Evolutionary conservation across 2,329 filamentous ascomycete species (phyloP).

Genomic region (Fulvia fulva): DNA sequence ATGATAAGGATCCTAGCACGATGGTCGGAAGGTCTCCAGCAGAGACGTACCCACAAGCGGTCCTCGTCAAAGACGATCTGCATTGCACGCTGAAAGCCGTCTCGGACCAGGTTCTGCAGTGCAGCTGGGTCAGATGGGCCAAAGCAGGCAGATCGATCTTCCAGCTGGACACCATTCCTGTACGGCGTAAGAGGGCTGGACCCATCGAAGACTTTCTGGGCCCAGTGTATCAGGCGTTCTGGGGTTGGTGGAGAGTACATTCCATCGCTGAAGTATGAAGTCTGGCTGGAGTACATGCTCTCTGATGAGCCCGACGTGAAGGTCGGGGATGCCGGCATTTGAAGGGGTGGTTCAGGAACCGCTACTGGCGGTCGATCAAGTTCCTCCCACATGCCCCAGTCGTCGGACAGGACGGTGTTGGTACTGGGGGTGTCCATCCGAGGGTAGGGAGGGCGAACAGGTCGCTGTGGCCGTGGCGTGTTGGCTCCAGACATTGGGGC

Average conservation of each 20-base stretch:
- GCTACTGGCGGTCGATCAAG: neutral
- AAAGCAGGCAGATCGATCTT: constrained; percentile 22
- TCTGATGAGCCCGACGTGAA: constrained; percentile 43
- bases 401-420: constrained; percentile 13
- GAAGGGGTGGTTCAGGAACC: constrained; percentile 34
- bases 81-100: constrained; percentile 41
- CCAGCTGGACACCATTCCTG: constrained; percentile 15
- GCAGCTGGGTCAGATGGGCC: constrained; percentile 19
- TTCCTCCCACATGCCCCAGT: constrained; percentile 6
- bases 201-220: constrained; percentile 42
- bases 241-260: constrained; percentile 14
- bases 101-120: constrained; percentile 24
- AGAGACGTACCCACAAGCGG: constrained; percentile 38
- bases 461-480: constrained; percentile 17
- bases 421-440: constrained; percentile 17
- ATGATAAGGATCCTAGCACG: constrained; percentile 54
- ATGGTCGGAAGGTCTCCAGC: constrained; percentile 48
- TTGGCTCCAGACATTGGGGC: constrained; percentile 8
- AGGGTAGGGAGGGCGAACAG: constrained; percentile 8
- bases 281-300: constrained; percentile 35
- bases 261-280: constrained; percentile 26
- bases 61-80: constrained; percentile 46
- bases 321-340: constrained; percentile 35
- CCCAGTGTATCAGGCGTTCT: constrained; percentile 38
- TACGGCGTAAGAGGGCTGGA: constrained; percentile 38